Base-by-base conservation (phyloP, 768 basidiomycete species). In the Omphalotus guepiniiformis region DNA sequence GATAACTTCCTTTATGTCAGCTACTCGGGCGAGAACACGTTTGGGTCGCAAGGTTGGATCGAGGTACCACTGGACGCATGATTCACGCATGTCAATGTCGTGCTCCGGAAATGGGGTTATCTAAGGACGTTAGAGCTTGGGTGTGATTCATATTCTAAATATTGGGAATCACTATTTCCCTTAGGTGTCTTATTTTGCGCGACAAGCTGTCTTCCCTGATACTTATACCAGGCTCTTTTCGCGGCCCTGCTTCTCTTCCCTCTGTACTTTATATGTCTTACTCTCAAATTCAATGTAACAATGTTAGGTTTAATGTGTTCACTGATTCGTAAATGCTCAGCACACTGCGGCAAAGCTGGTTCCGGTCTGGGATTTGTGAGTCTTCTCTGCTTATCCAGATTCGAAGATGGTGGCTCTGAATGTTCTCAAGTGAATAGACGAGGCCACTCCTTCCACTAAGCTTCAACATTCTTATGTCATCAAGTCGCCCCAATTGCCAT, bases 1-100 rank as follows among this genome's bases (percentile, higher is more conserved):
- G 96, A 99, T 65, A 93, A 93, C 53, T 99, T 99, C 80, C 77
- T 99, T 34, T 99, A 97, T 63, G 93, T 99, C 52, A 91, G 90
- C 63, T 98, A 97, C 74, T 96, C 93, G 30, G 94, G 94, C 50
- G 94, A 96, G 87, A 96, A 96, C 70, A 93, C 90, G 28, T 96
- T 96, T 58, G 92, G 93, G 42, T 66, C 64, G 53, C 66, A 71
- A 62, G 72, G 65, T 40, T 74, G 71, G 73, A 54, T 74, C 39
- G 77, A 77, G 60, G 54, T 75, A 52, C 68, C 71, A 39, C 66
- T 60, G 54, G 70, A 71, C 50, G 74, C 70, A 65, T 76, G 64
- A 72, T 57, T 47, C 18, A 32, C 26, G 32, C 12, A 7, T 27
- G 16, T 27, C 27, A n/a, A 25, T 40, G 39, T 16, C 40, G 53